Evolutionary conservation across 257 asterid species (phyloP).

Genomic region (Lycium barbarum): DNA sequence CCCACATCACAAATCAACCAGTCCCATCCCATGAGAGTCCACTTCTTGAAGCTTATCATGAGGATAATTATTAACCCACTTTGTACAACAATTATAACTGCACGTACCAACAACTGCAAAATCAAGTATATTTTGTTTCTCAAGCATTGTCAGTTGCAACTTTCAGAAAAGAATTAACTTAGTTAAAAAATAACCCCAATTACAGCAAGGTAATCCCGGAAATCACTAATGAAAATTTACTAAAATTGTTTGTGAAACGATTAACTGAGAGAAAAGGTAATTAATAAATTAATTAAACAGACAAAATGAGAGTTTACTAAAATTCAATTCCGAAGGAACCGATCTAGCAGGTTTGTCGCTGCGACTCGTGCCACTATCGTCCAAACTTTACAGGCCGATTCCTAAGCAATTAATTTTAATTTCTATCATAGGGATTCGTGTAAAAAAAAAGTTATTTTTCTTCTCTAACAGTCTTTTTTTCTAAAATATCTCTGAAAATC

Average conservation of each 20-base stretch:
- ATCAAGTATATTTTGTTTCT: neutral
- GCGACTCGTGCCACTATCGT: slow-evolving; percentile 56
- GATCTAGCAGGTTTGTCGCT: slow-evolving; percentile 67
- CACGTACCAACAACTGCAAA: slow-evolving; percentile 29
- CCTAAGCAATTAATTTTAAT: slow-evolving; percentile 33
- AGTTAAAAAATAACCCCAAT: neutral
- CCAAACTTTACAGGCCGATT: slow-evolving; percentile 55
- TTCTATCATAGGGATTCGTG: slow-evolving; percentile 46
- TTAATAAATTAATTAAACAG: slow-evolving; percentile 10
- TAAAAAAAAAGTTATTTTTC: neutral
- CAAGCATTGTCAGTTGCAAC: neutral
- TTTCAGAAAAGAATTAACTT: neutral
- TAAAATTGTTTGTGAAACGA: neutral
- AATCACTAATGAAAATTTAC: neutral
- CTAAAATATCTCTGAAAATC: slow-evolving; percentile 5
- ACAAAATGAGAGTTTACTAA: neutral
- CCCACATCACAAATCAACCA: neutral
- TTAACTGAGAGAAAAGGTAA: neutral
- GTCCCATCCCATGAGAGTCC: neutral
- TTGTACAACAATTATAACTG: slow-evolving; percentile 32
- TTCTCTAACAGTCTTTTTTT: neutral
- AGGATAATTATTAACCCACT: neutral
- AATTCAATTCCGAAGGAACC: slow-evolving; percentile 44
- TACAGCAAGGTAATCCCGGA: neutral
- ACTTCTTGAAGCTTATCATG: neutral